Conservation (phyloP, 805 yeast genomes). For the Lachancea thermotolerans region DNA sequence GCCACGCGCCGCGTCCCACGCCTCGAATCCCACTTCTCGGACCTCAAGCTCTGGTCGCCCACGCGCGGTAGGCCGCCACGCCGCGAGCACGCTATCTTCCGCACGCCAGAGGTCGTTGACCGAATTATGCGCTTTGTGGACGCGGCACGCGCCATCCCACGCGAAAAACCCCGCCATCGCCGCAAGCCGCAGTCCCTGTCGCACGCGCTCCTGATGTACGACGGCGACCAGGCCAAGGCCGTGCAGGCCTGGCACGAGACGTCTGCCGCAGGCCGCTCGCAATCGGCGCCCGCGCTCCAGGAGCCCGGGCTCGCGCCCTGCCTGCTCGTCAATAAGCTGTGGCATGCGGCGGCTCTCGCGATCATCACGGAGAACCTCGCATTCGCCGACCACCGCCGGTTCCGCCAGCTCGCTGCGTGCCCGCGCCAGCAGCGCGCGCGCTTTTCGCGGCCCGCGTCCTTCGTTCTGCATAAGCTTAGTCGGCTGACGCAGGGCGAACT, state of each 20-base stretch:
- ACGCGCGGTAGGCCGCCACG: not conserved
- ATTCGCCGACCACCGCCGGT: constrained; percentile 44
- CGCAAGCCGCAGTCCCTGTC: constrained; percentile 62
- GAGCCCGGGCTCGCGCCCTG: constrained; percentile 44
- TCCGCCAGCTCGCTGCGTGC: constrained; percentile 36
- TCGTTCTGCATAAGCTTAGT: constrained; percentile 62
- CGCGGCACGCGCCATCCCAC: constrained; percentile 47
- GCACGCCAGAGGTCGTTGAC: constrained; percentile 68
- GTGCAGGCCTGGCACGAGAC: constrained; percentile 37
- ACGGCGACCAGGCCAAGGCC: constrained; percentile 42
- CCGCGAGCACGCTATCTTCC: constrained; percentile 40
- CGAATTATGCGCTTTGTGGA: constrained; percentile 59
- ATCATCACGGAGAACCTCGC: constrained; percentile 49
- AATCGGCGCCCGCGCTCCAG: constrained; percentile 2
- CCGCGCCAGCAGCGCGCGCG: constrained; percentile 7
- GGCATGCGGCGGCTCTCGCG: constrained; percentile 51
- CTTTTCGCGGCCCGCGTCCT: constrained; percentile 34
- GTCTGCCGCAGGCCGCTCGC: not conserved
- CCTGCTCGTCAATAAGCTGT: constrained; percentile 58
- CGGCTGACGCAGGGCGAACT: constrained; percentile 48
- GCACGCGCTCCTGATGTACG: constrained; percentile 64
- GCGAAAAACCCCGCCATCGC: constrained; percentile 51
- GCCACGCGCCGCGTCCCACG: not conserved
- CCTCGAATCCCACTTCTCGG: constrained; percentile 6
- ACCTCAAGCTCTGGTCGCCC: constrained; percentile 5